Base-by-base conservation (phyloP, 225 moss, liverwort and hornwort genomes). In the Bryum argenteum region DNA sequence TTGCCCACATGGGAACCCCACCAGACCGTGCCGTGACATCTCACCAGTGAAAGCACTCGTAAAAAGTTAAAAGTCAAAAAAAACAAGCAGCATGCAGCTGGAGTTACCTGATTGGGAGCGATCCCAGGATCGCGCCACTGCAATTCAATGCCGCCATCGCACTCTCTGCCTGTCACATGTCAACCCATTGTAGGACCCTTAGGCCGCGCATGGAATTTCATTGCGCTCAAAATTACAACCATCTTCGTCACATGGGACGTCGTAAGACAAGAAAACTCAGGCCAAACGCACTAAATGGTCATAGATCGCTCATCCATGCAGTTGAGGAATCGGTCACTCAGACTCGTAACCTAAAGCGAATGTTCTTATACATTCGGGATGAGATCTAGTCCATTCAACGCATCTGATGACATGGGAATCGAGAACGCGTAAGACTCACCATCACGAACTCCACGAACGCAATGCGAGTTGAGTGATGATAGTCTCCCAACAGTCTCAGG, bases 361-460 rank as follows among this genome's bases (percentile, higher is more conserved):
- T 1, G 55, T 66, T 67, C 20, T n/a, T 10, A 23, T 3, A 33
- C 0, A 0, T 33, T 3, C 2, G 4, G 33, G 33, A 33, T 33
- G 10, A 40, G 11, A 69, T 44, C 21, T 16, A 59, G 41, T 1
- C 50, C 11, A 10, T 42, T 20, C 26, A 33, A n/a, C 77, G 0
- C 43, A n/a, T 52, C 12, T 39, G 18, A 47, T 3, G 62, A 11
- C 66, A 54, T 26, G 39, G 51, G 14, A 26, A 1, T 26, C 20
- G 18, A 18, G 43, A 12, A 14, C 45, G 41, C 14, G 10, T 19
- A n/a, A 6, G 47, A 83, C 91, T 85, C 81, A 96, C 96, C 97
- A 97, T 94, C 76, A 92, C 91, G 63, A 97, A 97, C 83, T 97
- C 97, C 41, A 97, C 94, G 66, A 97, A 97, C 8, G 97, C 97